Conservation (phyloP, 108 stramenopile genomes). For the Nitzschia sp. region DNA sequence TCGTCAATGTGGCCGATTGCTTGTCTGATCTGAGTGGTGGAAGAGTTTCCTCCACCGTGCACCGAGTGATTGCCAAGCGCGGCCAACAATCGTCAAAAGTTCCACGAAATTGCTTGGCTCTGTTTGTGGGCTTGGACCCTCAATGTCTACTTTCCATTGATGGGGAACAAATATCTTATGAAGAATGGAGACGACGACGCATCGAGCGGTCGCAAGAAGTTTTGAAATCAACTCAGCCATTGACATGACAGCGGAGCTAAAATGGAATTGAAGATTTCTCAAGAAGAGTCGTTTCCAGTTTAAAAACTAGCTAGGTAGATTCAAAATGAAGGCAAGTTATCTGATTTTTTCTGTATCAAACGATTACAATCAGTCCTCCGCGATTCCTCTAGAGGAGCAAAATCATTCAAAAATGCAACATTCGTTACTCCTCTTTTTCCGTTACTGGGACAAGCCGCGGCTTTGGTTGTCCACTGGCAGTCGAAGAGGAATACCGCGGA, state of each 20-base stretch:
- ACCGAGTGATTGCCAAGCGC: conserved; percentile 52
- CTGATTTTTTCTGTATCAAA: no score
- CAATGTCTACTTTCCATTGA: conserved; percentile 28
- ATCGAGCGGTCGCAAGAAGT: conserved; percentile 58
- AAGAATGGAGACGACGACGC: conserved; percentile 62
- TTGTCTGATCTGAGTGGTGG: conserved; percentile 60
- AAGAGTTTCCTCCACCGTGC: conserved; percentile 57
- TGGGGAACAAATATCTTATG: conserved; percentile 50
- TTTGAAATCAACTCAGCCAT: neutral
- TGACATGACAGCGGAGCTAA: no score
- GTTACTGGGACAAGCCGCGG: conserved; percentile 2
- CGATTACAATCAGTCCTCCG: no score
- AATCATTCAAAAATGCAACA: no score
- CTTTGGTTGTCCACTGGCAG: neutral
- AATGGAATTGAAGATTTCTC: neutral
- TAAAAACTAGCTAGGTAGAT: no score
- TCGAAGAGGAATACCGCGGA: neutral
- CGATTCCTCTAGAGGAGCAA: no score
- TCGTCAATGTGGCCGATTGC: conserved; percentile 81
- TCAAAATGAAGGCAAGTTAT: no score
- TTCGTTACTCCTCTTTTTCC: conserved; percentile 7
- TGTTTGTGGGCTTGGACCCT: conserved; percentile 72
- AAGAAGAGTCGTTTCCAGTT: neutral
- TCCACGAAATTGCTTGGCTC: conserved; percentile 62
- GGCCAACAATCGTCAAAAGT: conserved; percentile 18